A percentile compares a stretch with the other conserved stretches of the same genome.
These are phyloP conservation scores for Nicotiana rustica DNA, from an alignment of 305 asterid species.

Conservation along the genomic window DNA sequence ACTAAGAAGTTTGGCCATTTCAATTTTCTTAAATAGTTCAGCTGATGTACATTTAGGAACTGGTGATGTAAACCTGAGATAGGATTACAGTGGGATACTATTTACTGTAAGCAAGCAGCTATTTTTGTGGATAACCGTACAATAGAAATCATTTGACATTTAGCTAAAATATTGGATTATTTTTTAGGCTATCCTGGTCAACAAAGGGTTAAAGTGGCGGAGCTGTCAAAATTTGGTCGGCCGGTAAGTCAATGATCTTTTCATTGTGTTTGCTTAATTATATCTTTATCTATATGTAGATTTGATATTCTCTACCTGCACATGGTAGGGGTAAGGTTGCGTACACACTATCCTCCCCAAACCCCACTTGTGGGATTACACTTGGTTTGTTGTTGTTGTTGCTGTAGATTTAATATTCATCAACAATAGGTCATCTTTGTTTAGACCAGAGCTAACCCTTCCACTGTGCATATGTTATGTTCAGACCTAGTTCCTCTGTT, in stretches of 20 bases:
- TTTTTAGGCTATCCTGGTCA: constrained; percentile 89
- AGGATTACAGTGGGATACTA: neutral
- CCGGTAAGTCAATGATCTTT: constrained; percentile 65
- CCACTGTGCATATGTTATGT: neutral
- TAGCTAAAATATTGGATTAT: constrained; percentile 12
- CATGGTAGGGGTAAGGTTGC: too few relatives aligned
- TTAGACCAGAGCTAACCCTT: neutral
- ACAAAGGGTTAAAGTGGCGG: constrained; percentile 82
- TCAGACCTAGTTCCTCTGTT: neutral
- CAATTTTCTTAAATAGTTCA: constrained; percentile 33
- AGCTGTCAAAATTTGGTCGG: constrained; percentile 94
- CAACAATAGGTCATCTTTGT: neutral
- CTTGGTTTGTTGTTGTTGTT: too few relatives aligned
- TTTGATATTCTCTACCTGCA: neutral
- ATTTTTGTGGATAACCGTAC: neutral
- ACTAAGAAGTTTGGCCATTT: neutral
- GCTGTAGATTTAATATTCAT: neutral
- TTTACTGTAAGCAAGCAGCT: neutral
- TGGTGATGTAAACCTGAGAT: constrained; percentile 13
- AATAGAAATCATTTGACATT: neutral
- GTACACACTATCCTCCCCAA: too few relatives aligned
- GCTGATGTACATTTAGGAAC: constrained; percentile 28
- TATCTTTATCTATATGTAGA: neutral
- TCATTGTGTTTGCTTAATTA: neutral
- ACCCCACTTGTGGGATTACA: too few relatives aligned